Base-by-base conservation (phyloP, 2,329 filamentous ascomycete genomes). In the Piedraia hortae region DNA sequence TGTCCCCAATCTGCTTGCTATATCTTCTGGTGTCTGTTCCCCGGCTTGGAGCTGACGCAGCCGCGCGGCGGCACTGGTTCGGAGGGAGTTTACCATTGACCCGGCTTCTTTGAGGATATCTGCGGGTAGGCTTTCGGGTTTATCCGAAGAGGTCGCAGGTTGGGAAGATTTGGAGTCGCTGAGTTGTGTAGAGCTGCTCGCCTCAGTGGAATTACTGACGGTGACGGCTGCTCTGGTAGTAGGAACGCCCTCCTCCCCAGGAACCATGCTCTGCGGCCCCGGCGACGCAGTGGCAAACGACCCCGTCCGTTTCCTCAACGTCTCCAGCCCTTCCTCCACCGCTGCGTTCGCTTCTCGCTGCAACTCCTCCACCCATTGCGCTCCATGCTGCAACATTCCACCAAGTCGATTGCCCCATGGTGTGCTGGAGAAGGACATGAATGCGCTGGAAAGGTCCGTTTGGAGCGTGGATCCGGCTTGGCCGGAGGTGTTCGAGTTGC, bases 21-120 rank as follows among this genome's bases (percentile, higher is more conserved):
- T 85, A 45, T 93, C 85, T 43, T 97, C 85, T 5, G 85, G 85
- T 3, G 82, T 82, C 40, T 93, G 82, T 46, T 97, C 85, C 7
- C 82, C 85, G 34, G 65, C 64, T 40, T 91, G 74, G 10, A 93
- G 67, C 27, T 91, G 77, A 39, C 75, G 85, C 27, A 93, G 52
- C 21, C 77, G 63, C 7, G 34, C 32, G 2, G 38, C 34, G 5
- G 37, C 40, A 2, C 34, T 37, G 3, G 24, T 26, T 10, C 41
- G 32, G 42, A 93, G 62, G 19, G 72, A 62, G 4, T 70, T 63
- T 14, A 93, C 62, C 26, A 90, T 67, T 6, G 64, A 50, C 24
- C 62, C 56, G 4, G 57, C 59, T 33, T 60, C 56, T 26, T 53
- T 54, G 25, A 54, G 47, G 16, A 56, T 55, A 31, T 56, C 52